phyloP scores from a whole-genome alignment of 192 early-diverging fungal genomes.

The Allomyces arbusculus region DNA sequence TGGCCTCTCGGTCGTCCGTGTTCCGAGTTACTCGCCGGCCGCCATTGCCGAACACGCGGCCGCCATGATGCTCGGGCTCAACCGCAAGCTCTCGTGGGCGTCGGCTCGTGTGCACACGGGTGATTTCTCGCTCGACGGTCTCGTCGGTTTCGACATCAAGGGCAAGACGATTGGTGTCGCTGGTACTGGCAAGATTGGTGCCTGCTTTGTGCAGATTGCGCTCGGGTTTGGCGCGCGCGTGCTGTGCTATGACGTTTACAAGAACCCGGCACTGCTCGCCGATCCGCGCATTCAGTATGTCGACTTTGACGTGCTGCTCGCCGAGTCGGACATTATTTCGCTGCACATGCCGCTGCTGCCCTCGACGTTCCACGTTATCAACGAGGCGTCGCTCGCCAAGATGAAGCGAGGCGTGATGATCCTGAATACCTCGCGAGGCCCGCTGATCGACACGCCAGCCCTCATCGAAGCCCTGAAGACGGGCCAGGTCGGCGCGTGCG shows the following conservation, averaged over 20 bases:
- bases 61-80: conserved; percentile 16
- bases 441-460: conserved; percentile 16
- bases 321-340: conserved; percentile 16
- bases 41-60: conserved; percentile 27
- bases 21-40: conserved; percentile 21
- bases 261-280: neutral
- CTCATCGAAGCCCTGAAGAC: conserved; percentile 19
- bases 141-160: conserved; percentile 27
- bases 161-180: conserved; percentile 24
- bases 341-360: conserved; percentile 20
- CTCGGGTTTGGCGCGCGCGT: conserved; percentile 24
- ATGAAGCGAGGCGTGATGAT: conserved; percentile 22
- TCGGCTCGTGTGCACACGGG: conserved; percentile 8
- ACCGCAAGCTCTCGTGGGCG: conserved; percentile 19
- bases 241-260: conserved; percentile 22
- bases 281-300: conserved; percentile 11
- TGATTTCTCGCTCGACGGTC: conserved; percentile 19
- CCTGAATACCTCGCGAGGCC: conserved; percentile 23
- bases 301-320: conserved; percentile 17
- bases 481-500: conserved; percentile 18
- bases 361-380: conserved; percentile 19
- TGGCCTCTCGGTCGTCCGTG: conserved; percentile 15
- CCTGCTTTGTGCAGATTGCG: conserved; percentile 20
- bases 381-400: conserved; percentile 15
- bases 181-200: conserved; percentile 25